These are phyloP conservation scores for Penicillium verrucosum DNA, from an alignment of 2,329 filamentous ascomycete species.

Conservation along the genomic window DNA sequence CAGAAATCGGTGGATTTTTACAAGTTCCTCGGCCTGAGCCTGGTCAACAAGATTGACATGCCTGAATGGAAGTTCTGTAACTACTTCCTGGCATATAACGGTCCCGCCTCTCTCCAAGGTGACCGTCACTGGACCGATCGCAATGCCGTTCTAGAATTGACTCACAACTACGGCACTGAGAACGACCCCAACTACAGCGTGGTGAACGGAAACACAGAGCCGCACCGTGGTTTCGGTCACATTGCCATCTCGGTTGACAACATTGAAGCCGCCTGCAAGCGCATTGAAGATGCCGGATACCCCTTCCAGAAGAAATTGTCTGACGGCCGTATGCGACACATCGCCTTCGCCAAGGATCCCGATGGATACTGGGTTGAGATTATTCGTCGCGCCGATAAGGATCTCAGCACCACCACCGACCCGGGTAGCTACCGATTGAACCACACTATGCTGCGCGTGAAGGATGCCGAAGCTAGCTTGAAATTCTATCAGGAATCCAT, in stretches of 20 bases:
- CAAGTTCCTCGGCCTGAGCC: constrained; percentile 81
- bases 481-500: constrained; percentile 81
- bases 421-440: constrained; percentile 66
- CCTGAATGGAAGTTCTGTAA: constrained; percentile 90
- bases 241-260: constrained; percentile 79
- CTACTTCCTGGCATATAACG: constrained; percentile 91
- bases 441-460: constrained; percentile 83
- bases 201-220: constrained; percentile 88
- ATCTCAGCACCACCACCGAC: constrained; percentile 69
- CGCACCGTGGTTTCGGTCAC: constrained; percentile 79
- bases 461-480: constrained; percentile 70
- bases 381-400: constrained; percentile 68
- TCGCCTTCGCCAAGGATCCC: constrained; percentile 87
- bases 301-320: constrained; percentile 91
- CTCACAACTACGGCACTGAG: constrained; percentile 84
- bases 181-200: constrained; percentile 74
- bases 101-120: constrained; percentile 67
- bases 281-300: constrained; percentile 86
- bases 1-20: constrained; percentile 89
- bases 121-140: constrained; percentile 76
- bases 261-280: constrained; percentile 83
- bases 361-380: constrained; percentile 70
- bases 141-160: constrained; percentile 84
- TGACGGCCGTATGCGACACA: constrained; percentile 81
- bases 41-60: constrained; percentile 76